Evolutionary conservation across 345 rosid genomes (phyloP), one percentile per base, ranked within the genome.

Genomic region (Populus euphratica): DNA sequence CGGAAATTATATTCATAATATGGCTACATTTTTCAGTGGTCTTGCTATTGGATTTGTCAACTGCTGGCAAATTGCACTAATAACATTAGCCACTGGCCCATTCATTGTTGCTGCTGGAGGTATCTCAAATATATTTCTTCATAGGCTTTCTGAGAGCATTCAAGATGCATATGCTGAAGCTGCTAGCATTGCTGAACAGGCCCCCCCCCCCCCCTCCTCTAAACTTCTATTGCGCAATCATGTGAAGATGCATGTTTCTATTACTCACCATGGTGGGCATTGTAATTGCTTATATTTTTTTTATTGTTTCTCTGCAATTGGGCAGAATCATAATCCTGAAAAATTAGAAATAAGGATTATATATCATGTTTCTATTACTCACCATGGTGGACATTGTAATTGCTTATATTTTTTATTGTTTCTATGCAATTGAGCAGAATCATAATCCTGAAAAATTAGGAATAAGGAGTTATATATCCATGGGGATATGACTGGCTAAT

Each of bases 101-200:
- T 93, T 96, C 84, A 96, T 96, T 86, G 94, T 96, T 86, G 99
- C 99, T 69, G 99, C 99, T n/a, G 99, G 99, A 73, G 99, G 99
- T n/a, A 88, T 96, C 83, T 96, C 99, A 69, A 96, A 96, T 86
- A 91, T 93, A 85, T 96, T 93, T 86, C 98, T 96, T 76, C 99
- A 96, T 67, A 88, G 97, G 86, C 98, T 93, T 79, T 98, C 99
- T 47, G 99, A 96, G 89, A 96, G 92, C 83, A 96, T 96, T 83
- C 99, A 96, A 86, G 99, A 93, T 90, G 99, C 99, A 78, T 96
- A 96, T 88, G 97, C 99, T 64, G 98, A 96, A 85, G 99, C 99
- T 47, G 99, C 98, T 77, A 91, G 99, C 83, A 86, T 92, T 67
- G 98, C 99, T 79, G 99, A 93, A 85, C 99, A 96, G 99, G 99